These are phyloP conservation scores for Phialocephala sp. DNA, from an alignment of 2,329 filamentous ascomycete genomes.

Conservation along the genomic window DNA sequence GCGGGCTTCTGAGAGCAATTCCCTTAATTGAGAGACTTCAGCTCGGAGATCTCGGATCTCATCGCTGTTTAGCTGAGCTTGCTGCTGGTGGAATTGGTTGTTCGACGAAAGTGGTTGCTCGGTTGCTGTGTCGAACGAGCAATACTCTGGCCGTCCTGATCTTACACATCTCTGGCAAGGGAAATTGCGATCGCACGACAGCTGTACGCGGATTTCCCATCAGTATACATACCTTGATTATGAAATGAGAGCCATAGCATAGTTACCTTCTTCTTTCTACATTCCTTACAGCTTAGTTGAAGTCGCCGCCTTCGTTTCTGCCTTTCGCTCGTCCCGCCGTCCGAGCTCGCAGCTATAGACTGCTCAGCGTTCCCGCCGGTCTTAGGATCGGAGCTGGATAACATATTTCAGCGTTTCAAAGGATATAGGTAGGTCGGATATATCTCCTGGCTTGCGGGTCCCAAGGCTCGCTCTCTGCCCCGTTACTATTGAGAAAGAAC, in stretches of 20 bases:
- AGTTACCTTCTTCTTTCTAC: slow-evolving; percentile 35
- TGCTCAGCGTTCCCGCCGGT: background rate
- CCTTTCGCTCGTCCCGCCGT: background rate
- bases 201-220: background rate
- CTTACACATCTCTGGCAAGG: slow-evolving; percentile 25
- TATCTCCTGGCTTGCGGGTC: background rate
- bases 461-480: background rate
- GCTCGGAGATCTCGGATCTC: slow-evolving; percentile 28
- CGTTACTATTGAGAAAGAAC: too few species aligned
- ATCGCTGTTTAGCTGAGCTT: slow-evolving; percentile 9
- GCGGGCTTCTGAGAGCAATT: slow-evolving; percentile 12
- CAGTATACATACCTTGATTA: background rate
- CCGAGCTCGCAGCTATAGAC: background rate
- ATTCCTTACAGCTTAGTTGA: slow-evolving; percentile 21
- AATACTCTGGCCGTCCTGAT: slow-evolving; percentile 18
- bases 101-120: background rate
- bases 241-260: background rate
- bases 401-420: background rate
- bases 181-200: slow-evolving; percentile 21
- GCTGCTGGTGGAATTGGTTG: background rate
- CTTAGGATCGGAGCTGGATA: background rate
- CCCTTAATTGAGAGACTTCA: slow-evolving; percentile 26
- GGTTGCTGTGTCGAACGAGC: slow-evolving; percentile 18
- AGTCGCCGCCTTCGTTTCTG: slow-evolving; percentile 31
- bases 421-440: background rate